A percentile compares a stretch with the other conserved stretches of the same genome.
phyloP scores from a whole-genome alignment of 495 filamentous ascomycete species.

The Lasiosphaeria miniovina region DNA sequence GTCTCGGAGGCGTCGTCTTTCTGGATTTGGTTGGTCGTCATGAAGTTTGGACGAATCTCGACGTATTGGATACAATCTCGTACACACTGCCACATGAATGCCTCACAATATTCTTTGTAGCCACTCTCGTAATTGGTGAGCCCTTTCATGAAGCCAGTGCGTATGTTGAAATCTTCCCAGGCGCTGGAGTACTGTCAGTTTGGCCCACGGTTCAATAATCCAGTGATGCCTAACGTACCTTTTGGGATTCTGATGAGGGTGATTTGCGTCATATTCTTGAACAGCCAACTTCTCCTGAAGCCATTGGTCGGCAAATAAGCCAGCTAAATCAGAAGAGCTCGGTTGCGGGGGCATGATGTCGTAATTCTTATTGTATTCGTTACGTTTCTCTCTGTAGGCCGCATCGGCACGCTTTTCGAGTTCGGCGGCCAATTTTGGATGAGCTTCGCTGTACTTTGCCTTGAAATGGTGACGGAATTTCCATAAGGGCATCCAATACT shows the following conservation, averaged over 20 bases:
- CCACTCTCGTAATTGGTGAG: conserved; percentile 56
- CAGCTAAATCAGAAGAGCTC: no score
- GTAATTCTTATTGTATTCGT: no score
- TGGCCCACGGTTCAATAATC: no score
- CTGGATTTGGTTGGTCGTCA: conserved; percentile 51
- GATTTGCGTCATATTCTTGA: conserved; percentile 45
- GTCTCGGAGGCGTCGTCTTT: conserved; percentile 47
- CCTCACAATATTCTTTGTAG: conserved; percentile 45
- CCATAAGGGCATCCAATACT: conserved; percentile 31
- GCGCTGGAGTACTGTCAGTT: conserved; percentile 34
- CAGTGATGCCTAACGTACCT: conserved; percentile 36
- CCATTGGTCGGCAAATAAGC: conserved; percentile 33
- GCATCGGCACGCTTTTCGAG: neutral
- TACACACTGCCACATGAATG: conserved; percentile 48
- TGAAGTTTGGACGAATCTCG: conserved; percentile 57
- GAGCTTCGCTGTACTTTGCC: no score
- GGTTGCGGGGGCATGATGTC: no score
- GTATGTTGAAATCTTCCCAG: conserved; percentile 53
- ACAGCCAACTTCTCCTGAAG: conserved; percentile 50
- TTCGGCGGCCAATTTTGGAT: no score
- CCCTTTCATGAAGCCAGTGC: conserved; percentile 60
- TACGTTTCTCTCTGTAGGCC: no score
- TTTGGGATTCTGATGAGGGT: conserved; percentile 32
- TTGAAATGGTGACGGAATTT: conserved; percentile 18
- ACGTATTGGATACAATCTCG: conserved; percentile 56